These are phyloP conservation scores for Dactylis glomerata DNA, from an alignment of 176 grass and related monocot genomes.

Conservation along the genomic window DNA sequence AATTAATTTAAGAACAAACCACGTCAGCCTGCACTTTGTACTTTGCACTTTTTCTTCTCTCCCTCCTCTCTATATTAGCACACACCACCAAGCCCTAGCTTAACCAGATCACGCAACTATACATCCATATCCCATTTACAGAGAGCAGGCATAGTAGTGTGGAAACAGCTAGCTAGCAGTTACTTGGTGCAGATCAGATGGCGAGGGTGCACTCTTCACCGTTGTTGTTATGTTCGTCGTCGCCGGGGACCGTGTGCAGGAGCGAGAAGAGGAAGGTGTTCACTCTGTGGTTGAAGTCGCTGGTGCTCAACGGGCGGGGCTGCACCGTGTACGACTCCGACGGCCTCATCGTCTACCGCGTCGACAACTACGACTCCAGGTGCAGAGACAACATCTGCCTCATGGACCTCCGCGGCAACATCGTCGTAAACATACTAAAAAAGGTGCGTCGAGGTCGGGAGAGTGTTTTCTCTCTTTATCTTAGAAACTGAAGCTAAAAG, in stretches of 20 bases:
- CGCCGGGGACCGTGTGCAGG: background rate
- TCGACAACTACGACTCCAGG: slow-evolving; percentile 65
- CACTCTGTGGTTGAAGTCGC: slow-evolving; percentile 71
- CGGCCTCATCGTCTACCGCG: slow-evolving; percentile 59
- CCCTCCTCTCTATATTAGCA: background rate
- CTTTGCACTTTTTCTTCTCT: background rate
- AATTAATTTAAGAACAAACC: background rate
- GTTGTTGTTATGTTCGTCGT: background rate
- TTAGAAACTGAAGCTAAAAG: background rate
- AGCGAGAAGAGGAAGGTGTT: slow-evolving; percentile 47
- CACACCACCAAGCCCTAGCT: background rate
- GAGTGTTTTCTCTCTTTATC: background rate
- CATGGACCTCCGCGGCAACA: slow-evolving; percentile 60
- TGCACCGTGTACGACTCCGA: slow-evolving; percentile 71
- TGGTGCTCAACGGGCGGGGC: slow-evolving; percentile 55
- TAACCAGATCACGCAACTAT: background rate
- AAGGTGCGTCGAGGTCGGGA: slow-evolving; percentile 26
- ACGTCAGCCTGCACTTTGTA: slow-evolving; percentile 7
- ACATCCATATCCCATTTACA: background rate
- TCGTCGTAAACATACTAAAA: slow-evolving; percentile 45
- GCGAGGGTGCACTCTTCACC: slow-evolving; percentile 30
- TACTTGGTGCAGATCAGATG: background rate
- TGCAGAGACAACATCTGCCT: slow-evolving; percentile 42
- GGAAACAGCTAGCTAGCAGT: background rate
- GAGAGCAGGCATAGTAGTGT: background rate